Base-by-base conservation (phyloP, 129 eudicot genomes). In the Scalesia atractyloides region DNA sequence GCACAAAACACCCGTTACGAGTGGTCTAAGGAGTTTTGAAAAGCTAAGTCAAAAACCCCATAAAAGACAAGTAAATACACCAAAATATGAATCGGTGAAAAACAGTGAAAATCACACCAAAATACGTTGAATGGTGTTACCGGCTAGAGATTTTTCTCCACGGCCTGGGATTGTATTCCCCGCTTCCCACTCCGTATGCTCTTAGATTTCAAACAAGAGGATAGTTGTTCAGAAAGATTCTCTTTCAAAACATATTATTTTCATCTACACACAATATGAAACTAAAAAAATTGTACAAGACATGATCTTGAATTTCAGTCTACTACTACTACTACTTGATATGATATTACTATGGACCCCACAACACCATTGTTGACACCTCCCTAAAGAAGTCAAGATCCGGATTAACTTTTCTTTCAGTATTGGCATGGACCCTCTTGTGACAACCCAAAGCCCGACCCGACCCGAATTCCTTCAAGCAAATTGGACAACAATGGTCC, bases 381-480 rank as follows among this genome's bases (percentile, higher is more conserved):
- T 47, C 68, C 84, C 41, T 75, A 83, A 43, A 24, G 64, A 59
- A 59, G 64, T 59, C 64, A 59, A 50, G 51, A 56, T 86, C 79
- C 20, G 82, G 88, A 76, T 80, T 84, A 53, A 30, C 81, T 68
- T 60, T 81, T 63, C 52, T 83, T 73, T 76, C 85, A n/a, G 70
- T 43, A 71, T 41, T 73, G 82, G 66, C 66, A 76, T 89, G 92
- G 71, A 83, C 85, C 75, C 90, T 80, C 79, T 86, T 78, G 70
- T 89, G 96, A 46, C 86, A 81, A 58, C 86, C 92, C 82, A 89
- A 73, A 20, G 88, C 92, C 81, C 78, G 88, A 24, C 85, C 86
- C 7, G 90, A 82, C 59, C 76, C 66, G 48, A 86, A 86, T 30
- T 73, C 80, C 86, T 82, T 89, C 49, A 63, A 86, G 82, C 92